Percentiles rank a stretch among this genome's conserved stretches.
These are phyloP conservation scores for Suillus americanus DNA, from an alignment of 768 basidiomycete species.

Conservation along the genomic window DNA sequence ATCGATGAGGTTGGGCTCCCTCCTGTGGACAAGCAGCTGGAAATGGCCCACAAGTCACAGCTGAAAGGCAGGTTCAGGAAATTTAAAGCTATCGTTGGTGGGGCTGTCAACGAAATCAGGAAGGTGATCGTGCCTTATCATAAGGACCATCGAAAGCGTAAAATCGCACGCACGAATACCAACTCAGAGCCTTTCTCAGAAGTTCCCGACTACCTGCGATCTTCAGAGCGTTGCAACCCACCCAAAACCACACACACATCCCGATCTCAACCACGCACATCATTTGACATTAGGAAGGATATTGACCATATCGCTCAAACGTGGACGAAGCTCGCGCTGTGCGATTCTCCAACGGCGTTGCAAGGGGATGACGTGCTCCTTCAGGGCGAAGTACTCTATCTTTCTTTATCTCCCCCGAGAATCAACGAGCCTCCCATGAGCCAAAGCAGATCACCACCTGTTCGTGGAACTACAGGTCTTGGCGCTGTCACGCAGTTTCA, in stretches of 20 bases:
- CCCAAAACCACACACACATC: not conserved
- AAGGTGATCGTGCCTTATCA: not conserved
- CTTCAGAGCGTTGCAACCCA: not conserved
- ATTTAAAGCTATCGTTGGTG: not conserved
- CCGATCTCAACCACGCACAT: not conserved
- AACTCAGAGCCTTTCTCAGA: not conserved
- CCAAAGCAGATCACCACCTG: not conserved
- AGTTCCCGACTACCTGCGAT: not conserved
- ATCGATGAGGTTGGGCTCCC: not conserved
- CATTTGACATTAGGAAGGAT: not conserved
- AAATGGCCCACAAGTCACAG: not conserved
- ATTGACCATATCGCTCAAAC: not conserved
- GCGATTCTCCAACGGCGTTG: slow-evolving; percentile 1
- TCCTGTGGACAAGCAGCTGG: not conserved
- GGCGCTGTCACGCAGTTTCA: not conserved
- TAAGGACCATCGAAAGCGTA: not conserved
- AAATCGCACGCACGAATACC: not conserved
- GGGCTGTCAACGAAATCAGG: not conserved
- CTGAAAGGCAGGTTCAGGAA: not conserved
- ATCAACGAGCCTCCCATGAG: not conserved
- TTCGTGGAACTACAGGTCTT: not conserved
- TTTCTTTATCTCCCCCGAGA: not conserved
- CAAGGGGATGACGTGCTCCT: not conserved
- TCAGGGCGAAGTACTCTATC: not conserved
- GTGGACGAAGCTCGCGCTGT: not conserved